phyloP scores from a whole-genome alignment of 1,139 yeast genomes.

The Lodderomyces metapsilosis region DNA sequence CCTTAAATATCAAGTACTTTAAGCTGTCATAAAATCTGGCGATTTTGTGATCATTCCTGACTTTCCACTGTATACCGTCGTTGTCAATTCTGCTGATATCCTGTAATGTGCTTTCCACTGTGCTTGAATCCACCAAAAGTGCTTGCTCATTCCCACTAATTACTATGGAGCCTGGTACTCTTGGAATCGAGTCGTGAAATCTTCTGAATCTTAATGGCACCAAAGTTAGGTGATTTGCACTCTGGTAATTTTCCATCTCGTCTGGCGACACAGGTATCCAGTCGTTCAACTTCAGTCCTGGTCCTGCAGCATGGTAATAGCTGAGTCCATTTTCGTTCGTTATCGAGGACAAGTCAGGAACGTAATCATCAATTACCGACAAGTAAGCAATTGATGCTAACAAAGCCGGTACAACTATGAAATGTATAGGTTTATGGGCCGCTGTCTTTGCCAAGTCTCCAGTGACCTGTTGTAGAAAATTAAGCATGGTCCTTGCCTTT shows the following conservation, averaged over 20 bases:
- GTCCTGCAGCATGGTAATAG: slow-evolving; percentile 42
- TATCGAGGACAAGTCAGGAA: slow-evolving; percentile 37
- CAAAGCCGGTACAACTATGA: slow-evolving; percentile 70
- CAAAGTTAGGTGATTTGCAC: slow-evolving; percentile 46
- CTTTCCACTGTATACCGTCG: slow-evolving; percentile 58
- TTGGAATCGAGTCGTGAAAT: slow-evolving; percentile 35
- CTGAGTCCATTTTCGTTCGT: slow-evolving; percentile 15
- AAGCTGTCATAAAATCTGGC: slow-evolving; percentile 66
- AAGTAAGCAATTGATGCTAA: slow-evolving; percentile 82
- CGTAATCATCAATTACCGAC: slow-evolving; percentile 76
- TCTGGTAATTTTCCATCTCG: slow-evolving; percentile 32
- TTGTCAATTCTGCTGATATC: slow-evolving; percentile 31
- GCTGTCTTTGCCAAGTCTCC: slow-evolving; percentile 58
- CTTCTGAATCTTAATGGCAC: slow-evolving; percentile 58
- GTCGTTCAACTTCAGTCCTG: slow-evolving; percentile 21
- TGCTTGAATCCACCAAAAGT: slow-evolving; percentile 40
- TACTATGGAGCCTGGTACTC: slow-evolving; percentile 28
- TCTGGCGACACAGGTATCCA: slow-evolving; percentile 40
- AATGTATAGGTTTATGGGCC: slow-evolving; percentile 87
- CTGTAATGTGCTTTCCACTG: slow-evolving; percentile 33
- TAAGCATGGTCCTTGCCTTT: too few species aligned
- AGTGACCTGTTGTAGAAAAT: slow-evolving; percentile 31
- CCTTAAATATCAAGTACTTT: slow-evolving; percentile 41
- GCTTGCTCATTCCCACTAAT: slow-evolving; percentile 40
- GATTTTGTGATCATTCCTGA: slow-evolving; percentile 63